Conservation (phyloP, 306 rosid species). For the Inga laurina region DNA sequence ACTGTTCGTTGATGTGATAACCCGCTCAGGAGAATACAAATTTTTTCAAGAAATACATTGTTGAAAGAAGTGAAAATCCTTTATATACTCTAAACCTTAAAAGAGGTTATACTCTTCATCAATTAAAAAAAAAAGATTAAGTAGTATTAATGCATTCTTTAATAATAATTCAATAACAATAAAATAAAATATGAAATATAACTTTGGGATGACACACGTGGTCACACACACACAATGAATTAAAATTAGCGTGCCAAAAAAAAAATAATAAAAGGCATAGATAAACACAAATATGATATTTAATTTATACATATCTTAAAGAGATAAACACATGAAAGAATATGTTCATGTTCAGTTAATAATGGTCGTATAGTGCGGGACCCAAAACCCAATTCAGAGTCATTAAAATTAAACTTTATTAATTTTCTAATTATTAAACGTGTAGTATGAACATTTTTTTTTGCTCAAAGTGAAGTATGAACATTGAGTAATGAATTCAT, state of each 20-base stretch:
- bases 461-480: too few relatives aligned
- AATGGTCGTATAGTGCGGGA: background rate
- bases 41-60: too few relatives aligned
- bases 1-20: too few relatives aligned
- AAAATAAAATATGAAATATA: background rate
- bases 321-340: background rate
- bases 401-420: too few relatives aligned
- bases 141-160: background rate
- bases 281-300: background rate
- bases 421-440: too few relatives aligned
- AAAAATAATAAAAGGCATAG: background rate
- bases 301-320: background rate
- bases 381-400: background rate
- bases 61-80: too few relatives aligned
- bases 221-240: background rate
- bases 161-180: background rate
- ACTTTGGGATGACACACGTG: background rate
- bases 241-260: background rate
- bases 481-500: too few relatives aligned
- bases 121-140: too few relatives aligned
- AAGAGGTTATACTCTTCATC: too few relatives aligned
- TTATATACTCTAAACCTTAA: too few relatives aligned
- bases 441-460: too few relatives aligned
- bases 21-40: too few relatives aligned
- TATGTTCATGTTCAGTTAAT: background rate